phyloP scores from a whole-genome alignment of 129 eudicot species.

The sunflower (Helianthus annuus) region DNA sequence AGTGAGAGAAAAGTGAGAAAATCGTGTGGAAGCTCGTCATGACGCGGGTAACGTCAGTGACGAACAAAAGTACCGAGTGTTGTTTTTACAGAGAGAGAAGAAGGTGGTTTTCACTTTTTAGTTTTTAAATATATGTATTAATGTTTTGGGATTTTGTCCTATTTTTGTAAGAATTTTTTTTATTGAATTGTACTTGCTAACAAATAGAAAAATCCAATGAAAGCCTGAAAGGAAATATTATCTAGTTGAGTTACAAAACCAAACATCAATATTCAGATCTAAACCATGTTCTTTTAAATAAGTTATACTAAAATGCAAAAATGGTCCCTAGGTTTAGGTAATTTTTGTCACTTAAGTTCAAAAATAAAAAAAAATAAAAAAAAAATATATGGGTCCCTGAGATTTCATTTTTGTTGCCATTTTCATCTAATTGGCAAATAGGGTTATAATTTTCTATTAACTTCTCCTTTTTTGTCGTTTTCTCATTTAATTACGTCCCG shows the following conservation, averaged over 20 bases:
- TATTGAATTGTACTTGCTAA: not conserved
- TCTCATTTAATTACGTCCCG: no score
- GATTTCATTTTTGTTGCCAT: no score
- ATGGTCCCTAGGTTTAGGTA: no score
- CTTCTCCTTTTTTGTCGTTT: no score
- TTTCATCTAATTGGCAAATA: no score
- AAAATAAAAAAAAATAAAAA: no score
- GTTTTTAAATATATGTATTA: not conserved
- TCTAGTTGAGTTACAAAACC: not conserved
- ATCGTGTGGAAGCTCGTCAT: slow-evolving; percentile 22
- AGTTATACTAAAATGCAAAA: no score
- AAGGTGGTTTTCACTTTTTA: slow-evolving; percentile 6
- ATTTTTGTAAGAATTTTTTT: slow-evolving; percentile 1
- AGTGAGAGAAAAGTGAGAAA: slow-evolving; percentile 21
- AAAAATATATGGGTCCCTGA: no score
- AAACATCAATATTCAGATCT: not conserved
- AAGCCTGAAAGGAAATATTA: not conserved
- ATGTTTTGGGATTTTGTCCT: slow-evolving; percentile 9
- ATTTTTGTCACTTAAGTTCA: no score
- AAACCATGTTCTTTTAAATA: not conserved
- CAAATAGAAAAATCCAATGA: not conserved
- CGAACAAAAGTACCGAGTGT: slow-evolving; percentile 21
- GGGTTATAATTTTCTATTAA: no score
- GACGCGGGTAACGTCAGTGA: slow-evolving; percentile 28
- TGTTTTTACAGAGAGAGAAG: slow-evolving; percentile 2